phyloP scores from a whole-genome alignment of 495 filamentous ascomycete species.

The Hypoxylon lenormandii region DNA sequence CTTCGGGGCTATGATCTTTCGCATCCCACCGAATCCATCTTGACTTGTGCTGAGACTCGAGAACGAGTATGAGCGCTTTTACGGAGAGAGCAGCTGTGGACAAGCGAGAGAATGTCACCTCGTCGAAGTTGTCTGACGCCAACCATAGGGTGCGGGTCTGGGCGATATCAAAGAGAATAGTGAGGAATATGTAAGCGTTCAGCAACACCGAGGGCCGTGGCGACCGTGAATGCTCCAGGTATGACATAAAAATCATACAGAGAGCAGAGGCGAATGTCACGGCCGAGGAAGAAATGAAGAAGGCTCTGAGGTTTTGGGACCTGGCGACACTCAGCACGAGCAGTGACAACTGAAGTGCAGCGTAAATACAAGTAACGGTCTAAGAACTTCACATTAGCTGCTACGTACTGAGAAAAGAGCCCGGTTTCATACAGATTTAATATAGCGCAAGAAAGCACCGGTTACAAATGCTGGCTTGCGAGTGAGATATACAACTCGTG shows the following conservation, averaged over 20 bases:
- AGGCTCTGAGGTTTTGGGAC: constrained; percentile 49
- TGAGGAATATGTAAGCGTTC: constrained; percentile 70
- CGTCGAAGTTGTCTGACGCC: constrained; percentile 48
- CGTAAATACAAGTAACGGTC: constrained; percentile 58
- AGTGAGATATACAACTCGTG: constrained; percentile 61
- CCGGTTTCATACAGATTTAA: constrained; percentile 60
- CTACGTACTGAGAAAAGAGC: neutral
- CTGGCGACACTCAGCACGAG: constrained; percentile 59
- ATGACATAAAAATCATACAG: constrained; percentile 64
- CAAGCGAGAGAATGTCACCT: constrained; percentile 54
- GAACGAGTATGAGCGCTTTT: constrained; percentile 63
- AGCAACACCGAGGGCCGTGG: constrained; percentile 70
- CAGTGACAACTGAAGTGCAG: constrained; percentile 59
- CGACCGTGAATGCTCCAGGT: constrained; percentile 67
- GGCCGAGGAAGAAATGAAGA: constrained; percentile 61
- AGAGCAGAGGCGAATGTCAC: constrained; percentile 49
- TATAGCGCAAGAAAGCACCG: constrained; percentile 51
- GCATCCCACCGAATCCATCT: constrained; percentile 53
- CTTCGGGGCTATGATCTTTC: constrained; percentile 67
- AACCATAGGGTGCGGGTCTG: constrained; percentile 71
- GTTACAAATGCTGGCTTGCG: constrained; percentile 62
- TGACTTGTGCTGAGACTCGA: constrained; percentile 69
- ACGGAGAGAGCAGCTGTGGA: constrained; percentile 62
- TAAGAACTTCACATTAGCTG: constrained; percentile 38
- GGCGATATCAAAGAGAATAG: constrained; percentile 69